Evolutionary conservation across 2,329 filamentous ascomycete species (phyloP), one percentile per base, ranked within the genome.

Genomic region (Fusarium oligoseptatum): DNA sequence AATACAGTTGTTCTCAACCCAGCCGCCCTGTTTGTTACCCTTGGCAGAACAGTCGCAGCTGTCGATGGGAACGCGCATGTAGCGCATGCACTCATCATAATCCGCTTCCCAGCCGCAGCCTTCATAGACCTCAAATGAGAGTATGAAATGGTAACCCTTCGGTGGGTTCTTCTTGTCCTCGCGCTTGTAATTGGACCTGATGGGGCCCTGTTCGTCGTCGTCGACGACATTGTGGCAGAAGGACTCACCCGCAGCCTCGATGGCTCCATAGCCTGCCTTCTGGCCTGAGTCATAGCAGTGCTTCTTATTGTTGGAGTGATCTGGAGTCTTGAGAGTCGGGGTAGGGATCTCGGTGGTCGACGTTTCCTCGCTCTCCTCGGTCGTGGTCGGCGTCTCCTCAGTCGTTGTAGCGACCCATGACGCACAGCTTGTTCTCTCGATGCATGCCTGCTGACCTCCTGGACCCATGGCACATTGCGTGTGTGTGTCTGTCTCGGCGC

Each of bases 1-100:
- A 15, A 70, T 70, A 29, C 73, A 76, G 8, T 73, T 67, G 4
- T 76, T 67, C 34, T 41, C 27, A 22, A 80, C 71, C 17, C 15
- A 55, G 4, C 79, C 77, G 22, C 78, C 80, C 61, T 77, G 73
- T 66, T 80, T 81, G 3, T 64, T 60, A 4, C 71, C 67, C 34
- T 71, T 67, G 1, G 68, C 73, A 1, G 57, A 52, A 27, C 79
- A 80, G 60, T 80, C 63, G 29, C 78, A 81, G 3, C 67, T 68
- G 62, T 80, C 76, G 8, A 76, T 74, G 1, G 67, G 69, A n/a
- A 78, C 66, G n/a, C 63, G 58, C 10, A 81, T 63, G 62, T 81
- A 80, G 8, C 71, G 60, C 67, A 73, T 66, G 64, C 79, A 80
- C 48, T 76, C 61, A 43, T 71, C 57, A 6, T 67, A 64, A 58